These are phyloP conservation scores for Dissoconium aciculare DNA, from an alignment of 2,329 filamentous ascomycete genomes.

Conservation along the genomic window DNA sequence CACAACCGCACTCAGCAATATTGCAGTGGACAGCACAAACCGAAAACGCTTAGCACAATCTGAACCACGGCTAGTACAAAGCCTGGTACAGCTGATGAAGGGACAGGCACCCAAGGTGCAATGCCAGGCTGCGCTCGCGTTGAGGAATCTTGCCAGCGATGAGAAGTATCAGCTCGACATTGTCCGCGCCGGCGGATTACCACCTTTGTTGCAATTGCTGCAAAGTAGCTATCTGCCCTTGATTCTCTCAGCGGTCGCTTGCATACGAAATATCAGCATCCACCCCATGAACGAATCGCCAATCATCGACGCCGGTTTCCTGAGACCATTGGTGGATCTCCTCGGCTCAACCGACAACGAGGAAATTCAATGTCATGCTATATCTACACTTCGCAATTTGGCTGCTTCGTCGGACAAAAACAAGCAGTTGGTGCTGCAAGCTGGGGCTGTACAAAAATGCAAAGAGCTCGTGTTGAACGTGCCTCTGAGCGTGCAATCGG, in stretches of 20 bases:
- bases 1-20: constrained; percentile 95
- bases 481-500: constrained; percentile 85
- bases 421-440: constrained; percentile 93
- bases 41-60: constrained; percentile 80
- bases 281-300: constrained; percentile 95
- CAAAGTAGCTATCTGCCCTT: constrained; percentile 92
- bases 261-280: constrained; percentile 97
- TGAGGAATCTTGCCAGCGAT: constrained; percentile 90
- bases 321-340: constrained; percentile 84
- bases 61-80: constrained; percentile 82
- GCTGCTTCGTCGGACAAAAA: constrained; percentile 95
- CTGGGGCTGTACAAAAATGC: constrained; percentile 94
- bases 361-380: constrained; percentile 97
- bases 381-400: constrained; percentile 87
- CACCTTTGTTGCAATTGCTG: constrained; percentile 71
- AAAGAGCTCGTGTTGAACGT: constrained; percentile 91
- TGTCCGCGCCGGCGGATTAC: constrained; percentile 72
- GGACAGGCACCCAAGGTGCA: constrained; percentile 95
- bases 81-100: constrained; percentile 90
- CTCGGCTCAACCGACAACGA: constrained; percentile 93
- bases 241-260: constrained; percentile 91
- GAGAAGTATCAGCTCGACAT: constrained; percentile 99
- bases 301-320: constrained; percentile 93
- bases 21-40: constrained; percentile 85
- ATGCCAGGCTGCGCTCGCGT: constrained; percentile 85